phyloP scores from a whole-genome alignment of 768 basidiomycete genomes.

The Roridomyces roridus region DNA sequence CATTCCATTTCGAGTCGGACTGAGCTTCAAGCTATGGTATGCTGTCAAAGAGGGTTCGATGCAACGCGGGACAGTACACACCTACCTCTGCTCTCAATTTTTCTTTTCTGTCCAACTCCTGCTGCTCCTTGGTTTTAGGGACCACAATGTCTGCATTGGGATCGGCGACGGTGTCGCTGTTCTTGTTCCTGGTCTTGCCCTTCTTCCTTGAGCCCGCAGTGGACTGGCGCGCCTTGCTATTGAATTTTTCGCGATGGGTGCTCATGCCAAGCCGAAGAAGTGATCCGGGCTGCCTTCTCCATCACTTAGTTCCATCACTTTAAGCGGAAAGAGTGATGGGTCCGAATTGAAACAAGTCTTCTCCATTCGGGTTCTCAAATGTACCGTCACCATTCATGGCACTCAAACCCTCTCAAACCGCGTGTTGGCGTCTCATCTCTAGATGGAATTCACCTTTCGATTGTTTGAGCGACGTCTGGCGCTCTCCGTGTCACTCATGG shows the following conservation, averaged over 20 bases:
- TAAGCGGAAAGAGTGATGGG: no score
- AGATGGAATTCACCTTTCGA: no score
- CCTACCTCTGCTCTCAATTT: conserved; percentile 67
- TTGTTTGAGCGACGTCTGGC: conserved; percentile 23
- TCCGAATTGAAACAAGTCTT: no score
- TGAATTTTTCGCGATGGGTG: conserved; percentile 50
- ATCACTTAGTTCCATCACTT: no score
- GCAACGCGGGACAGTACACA: background rate
- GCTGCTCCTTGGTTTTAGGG: conserved; percentile 65
- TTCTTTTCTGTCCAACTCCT: conserved; percentile 63
- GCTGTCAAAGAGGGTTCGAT: conserved; percentile 12
- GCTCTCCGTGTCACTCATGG: conserved; percentile 11
- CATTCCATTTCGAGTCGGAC: conserved; percentile 75
- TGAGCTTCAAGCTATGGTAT: conserved; percentile 48
- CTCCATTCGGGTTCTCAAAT: no score
- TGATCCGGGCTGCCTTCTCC: no score
- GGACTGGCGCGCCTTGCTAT: conserved; percentile 73
- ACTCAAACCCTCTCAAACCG: background rate
- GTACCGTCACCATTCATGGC: background rate
- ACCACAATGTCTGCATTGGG: conserved; percentile 64
- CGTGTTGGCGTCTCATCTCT: no score
- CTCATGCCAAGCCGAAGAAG: conserved; percentile 12
- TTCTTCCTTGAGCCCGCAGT: conserved; percentile 68
- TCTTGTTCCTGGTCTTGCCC: conserved; percentile 47
- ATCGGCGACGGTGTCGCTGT: conserved; percentile 42